These are phyloP conservation scores for Clathrospora elynae DNA, from an alignment of 2,329 filamentous ascomycete genomes.

Conservation along the genomic window DNA sequence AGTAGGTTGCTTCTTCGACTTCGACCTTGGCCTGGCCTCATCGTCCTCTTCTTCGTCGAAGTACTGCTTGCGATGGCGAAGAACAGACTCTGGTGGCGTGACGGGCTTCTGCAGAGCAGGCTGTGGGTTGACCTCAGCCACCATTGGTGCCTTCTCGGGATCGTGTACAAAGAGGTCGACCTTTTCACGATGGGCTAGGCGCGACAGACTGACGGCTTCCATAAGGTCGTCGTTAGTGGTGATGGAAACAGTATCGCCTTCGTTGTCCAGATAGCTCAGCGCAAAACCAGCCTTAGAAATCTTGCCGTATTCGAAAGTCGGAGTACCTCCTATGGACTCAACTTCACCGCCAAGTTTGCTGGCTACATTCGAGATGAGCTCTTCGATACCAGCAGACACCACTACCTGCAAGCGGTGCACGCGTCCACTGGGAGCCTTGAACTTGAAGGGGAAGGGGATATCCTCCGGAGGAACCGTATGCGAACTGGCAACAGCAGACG, in stretches of 20 bases:
- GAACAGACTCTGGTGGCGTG: constrained; percentile 59
- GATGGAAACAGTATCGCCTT: constrained; percentile 95
- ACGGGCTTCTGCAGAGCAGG: constrained; percentile 57
- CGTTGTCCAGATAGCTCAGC: constrained; percentile 93
- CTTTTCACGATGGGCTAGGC: constrained; percentile 80
- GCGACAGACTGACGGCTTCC: constrained; percentile 85
- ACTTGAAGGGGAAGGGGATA: constrained; percentile 93
- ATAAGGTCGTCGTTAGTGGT: constrained; percentile 92
- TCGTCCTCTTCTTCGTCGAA: constrained; percentile 64
- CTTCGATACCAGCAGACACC: constrained; percentile 77
- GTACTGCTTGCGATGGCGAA: constrained; percentile 55
- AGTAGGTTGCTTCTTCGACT: constrained; percentile 52
- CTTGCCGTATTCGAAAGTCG: constrained; percentile 77
- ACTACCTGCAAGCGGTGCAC: constrained; percentile 89
- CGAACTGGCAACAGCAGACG: constrained; percentile 66
- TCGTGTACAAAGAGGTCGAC: constrained; percentile 97
- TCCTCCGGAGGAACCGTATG: constrained; percentile 64
- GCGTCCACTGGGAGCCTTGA: constrained; percentile 94
- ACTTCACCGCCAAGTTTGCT: constrained; percentile 85
- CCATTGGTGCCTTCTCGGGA: constrained; percentile 83
- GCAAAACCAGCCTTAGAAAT: constrained; percentile 81
- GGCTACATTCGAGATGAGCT: constrained; percentile 76
- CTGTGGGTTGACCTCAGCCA: constrained; percentile 65
- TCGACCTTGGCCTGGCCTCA: constrained; percentile 53
- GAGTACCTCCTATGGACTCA: constrained; percentile 80